Evolutionary conservation across 768 basidiomycete genomes (phyloP).

Genomic region (Boletus pseudopeckii): DNA sequence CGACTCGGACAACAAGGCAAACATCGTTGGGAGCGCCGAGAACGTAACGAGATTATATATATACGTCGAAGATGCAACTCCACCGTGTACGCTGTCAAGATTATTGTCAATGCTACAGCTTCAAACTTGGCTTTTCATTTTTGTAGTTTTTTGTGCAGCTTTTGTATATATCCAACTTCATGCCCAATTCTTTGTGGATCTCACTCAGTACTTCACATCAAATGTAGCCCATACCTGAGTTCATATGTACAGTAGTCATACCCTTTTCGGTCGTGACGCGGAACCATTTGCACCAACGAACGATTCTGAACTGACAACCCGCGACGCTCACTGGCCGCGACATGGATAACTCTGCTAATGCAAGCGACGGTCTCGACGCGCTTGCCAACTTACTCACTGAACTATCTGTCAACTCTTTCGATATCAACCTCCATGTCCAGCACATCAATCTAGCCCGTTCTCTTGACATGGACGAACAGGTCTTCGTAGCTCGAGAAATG

Average conservation of each 20-base stretch:
- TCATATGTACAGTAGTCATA: no score
- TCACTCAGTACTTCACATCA: no score
- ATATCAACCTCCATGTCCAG: constrained; percentile 60
- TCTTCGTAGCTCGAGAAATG: constrained; percentile 62
- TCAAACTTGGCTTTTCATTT: no score
- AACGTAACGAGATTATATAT: not conserved
- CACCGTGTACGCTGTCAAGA: no score
- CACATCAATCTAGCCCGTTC: constrained; percentile 62
- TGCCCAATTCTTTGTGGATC: no score
- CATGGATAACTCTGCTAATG: constrained; percentile 48
- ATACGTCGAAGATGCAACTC: no score
- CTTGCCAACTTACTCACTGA: constrained; percentile 56
- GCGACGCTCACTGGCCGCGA: not conserved
- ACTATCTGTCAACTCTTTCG: constrained; percentile 57
- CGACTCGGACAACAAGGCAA: no score
- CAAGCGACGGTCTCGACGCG: constrained; percentile 53
- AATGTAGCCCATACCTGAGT: no score
- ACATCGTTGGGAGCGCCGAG: no score
- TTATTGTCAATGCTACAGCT: no score
- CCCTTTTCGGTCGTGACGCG: constrained; percentile 10
- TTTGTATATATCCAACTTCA: no score
- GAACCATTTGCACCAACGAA: not conserved
- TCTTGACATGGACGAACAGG: constrained; percentile 56
- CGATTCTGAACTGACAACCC: not conserved
- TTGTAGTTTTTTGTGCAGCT: no score